Base-by-base conservation (phyloP, 305 asterid genomes). In the Plantago coronopus region DNA sequence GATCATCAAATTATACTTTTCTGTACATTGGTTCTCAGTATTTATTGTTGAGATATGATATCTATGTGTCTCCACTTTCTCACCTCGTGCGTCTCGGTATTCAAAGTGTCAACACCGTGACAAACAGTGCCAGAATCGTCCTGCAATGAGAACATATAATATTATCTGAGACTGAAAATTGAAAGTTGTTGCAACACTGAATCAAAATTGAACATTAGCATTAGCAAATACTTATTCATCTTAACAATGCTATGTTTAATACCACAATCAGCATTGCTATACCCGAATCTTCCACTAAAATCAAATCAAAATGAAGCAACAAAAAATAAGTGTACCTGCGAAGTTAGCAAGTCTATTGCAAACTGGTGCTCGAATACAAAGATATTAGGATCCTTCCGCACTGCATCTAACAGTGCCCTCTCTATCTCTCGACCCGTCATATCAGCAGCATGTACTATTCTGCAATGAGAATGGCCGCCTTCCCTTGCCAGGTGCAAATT, bases 371-470 rank as follows among this genome's bases (percentile, higher is more conserved):
- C 93, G 38, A 89, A 89, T 68, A 94, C 81, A 62, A 66, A 85
- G 43, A 89, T 87, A 61, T 87, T 89, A 20, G 90, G 93, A 78
- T 90, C 91, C 73, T 79, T 87, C 60, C 71, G 68, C n/a, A 89
- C 96, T 61, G 97, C 97, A 77, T 86, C 90, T 70, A 89, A 71
- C 40, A 94, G 65, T 23, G 97, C 97, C 83, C 99, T 85, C 79
- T 80, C 99, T 54, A 94, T 89, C 69, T 94, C 99, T 63, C 89
- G 79, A 37, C 99, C 99, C 4, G 99, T 89, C 99, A 94, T 89
- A 67, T 89, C 99, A 57, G 99, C 96, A 56, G 97, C 96, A 70
- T 89, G 99, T 59, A 94, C 99, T 57, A 94, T 89, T 72, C 99
- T 86, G 29, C 44, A 77, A 81, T 94, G 99, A 62, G 99, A 94